A percentile compares a stretch with the other conserved stretches of the same genome.
Conservation (phyloP, 1,284 basidiomycete genomes). For the Leccinum variabile region DNA sequence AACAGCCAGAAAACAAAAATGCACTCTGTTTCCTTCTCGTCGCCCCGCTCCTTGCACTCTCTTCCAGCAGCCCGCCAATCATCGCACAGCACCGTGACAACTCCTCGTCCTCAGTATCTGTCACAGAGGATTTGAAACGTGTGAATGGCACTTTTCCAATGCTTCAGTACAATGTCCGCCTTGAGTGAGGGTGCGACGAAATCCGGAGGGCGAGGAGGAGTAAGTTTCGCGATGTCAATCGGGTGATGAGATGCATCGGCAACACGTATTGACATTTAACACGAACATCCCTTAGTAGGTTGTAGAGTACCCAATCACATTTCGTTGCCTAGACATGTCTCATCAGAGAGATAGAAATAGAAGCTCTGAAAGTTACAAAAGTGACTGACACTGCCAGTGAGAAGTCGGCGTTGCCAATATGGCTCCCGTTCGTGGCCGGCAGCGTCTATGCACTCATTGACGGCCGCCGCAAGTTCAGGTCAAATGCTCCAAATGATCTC, state of each 20-base stretch:
- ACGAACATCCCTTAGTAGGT: slow-evolving; percentile 40
- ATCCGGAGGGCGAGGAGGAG: too few relatives aligned
- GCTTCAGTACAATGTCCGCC: slow-evolving; percentile 49
- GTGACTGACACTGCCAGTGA: slow-evolving; percentile 56
- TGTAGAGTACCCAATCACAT: slow-evolving; percentile 89
- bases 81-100: slow-evolving; percentile 61
- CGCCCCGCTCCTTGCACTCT: slow-evolving; percentile 83
- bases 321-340: slow-evolving; percentile 73
- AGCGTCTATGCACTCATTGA: slow-evolving; percentile 92
- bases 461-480: slow-evolving; percentile 82
- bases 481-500: slow-evolving; percentile 90
- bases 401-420: slow-evolving; percentile 82
- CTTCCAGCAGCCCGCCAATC: slow-evolving; percentile 87
- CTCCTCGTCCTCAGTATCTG: slow-evolving; percentile 68
- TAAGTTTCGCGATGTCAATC: too few relatives aligned
- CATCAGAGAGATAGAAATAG: slow-evolving; percentile 1
- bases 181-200: slow-evolving; percentile 67
- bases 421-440: slow-evolving; percentile 92
- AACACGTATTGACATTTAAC: too few relatives aligned
- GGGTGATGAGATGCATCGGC: too few relatives aligned
- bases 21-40: slow-evolving; percentile 82
- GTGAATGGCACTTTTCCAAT: slow-evolving; percentile 69
- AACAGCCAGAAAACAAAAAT: slow-evolving; percentile 40
- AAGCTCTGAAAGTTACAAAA: background rate
- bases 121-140: slow-evolving; percentile 59